Conservation (phyloP, 2,329 filamentous ascomycete genomes). For the Phialophora verrucosa region DNA sequence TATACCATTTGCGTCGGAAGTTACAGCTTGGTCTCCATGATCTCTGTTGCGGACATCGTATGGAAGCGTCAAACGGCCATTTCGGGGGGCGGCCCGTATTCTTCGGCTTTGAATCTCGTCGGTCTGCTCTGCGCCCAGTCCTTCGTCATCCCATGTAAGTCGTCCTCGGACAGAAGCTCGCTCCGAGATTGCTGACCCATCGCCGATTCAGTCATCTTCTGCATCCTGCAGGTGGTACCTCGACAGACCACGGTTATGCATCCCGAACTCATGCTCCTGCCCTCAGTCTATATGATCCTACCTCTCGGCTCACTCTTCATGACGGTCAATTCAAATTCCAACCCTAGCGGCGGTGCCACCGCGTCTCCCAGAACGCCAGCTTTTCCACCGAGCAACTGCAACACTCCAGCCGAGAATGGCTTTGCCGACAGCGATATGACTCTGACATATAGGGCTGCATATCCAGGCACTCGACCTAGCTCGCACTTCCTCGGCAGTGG, state of each 20-base stretch:
- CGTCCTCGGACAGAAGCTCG: not conserved
- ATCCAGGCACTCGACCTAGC: slow-evolving; percentile 12
- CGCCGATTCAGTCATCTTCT: slow-evolving; percentile 31
- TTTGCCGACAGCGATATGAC: slow-evolving; percentile 12
- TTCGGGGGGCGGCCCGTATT: slow-evolving; percentile 25
- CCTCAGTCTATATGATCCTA: slow-evolving; percentile 32
- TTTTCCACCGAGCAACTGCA: not conserved
- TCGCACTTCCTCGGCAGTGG: slow-evolving; percentile 6
- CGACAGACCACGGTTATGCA: slow-evolving; percentile 13
- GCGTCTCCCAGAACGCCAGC: slow-evolving; percentile 1
- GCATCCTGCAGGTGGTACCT: slow-evolving; percentile 28
- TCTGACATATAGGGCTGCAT: slow-evolving; percentile 3
- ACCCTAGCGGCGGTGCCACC: slow-evolving; percentile 1
- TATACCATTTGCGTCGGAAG: slow-evolving; percentile 32
- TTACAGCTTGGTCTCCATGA: slow-evolving; percentile 29
- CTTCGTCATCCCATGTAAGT: slow-evolving; percentile 35
- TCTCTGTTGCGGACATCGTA: slow-evolving; percentile 30
- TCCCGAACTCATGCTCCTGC: slow-evolving; percentile 30
- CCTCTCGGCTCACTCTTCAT: slow-evolving; percentile 35
- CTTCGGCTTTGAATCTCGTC: slow-evolving; percentile 34
- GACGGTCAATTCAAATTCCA: slow-evolving; percentile 27
- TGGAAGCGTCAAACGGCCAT: slow-evolving; percentile 29
- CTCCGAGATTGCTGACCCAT: slow-evolving; percentile 2
- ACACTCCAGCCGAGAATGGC: not conserved
- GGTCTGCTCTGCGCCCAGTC: slow-evolving; percentile 33